Percentiles rank a stretch among this genome's conserved stretches.
These are phyloP conservation scores for Aspergillus nidulans DNA, from an alignment of 495 filamentous ascomycete genomes.

Conservation along the genomic window DNA sequence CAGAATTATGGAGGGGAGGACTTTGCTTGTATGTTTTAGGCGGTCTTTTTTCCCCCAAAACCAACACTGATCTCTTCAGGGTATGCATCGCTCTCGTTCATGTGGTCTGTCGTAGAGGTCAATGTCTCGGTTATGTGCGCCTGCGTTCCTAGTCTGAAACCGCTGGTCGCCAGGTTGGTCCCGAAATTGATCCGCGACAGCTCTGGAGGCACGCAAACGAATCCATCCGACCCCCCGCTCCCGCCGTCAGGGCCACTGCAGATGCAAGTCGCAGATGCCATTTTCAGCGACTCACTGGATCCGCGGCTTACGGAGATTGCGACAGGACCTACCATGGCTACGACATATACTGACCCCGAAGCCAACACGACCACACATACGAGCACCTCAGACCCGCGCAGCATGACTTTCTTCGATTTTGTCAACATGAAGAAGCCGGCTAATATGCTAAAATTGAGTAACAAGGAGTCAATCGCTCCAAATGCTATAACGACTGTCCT, in stretches of 20 bases:
- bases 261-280: background rate
- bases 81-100: constrained; percentile 79
- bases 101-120: constrained; percentile 92
- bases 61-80: constrained; percentile 26
- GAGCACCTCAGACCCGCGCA: constrained; percentile 26
- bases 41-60: background rate
- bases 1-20: constrained; percentile 37
- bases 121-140: constrained; percentile 84
- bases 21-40: constrained; percentile 47
- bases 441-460: constrained; percentile 65
- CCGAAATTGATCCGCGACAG: constrained; percentile 62
- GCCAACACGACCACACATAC: constrained; percentile 26
- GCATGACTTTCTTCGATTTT: constrained; percentile 68
- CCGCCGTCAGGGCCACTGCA: constrained; percentile 14
- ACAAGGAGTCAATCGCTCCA: constrained; percentile 53
- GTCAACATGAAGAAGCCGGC: constrained; percentile 75
- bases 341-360: constrained; percentile 26
- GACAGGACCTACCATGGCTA: constrained; percentile 20
- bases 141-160: constrained; percentile 85
- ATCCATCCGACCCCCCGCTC: constrained; percentile 8
- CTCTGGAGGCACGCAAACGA: constrained; percentile 24
- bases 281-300: background rate
- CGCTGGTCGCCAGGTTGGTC: constrained; percentile 69
- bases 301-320: constrained; percentile 29
- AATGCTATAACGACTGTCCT: constrained; percentile 64